These are phyloP conservation scores for Gossypium herbaceum DNA, from an alignment of 345 rosid species.

Conservation along the genomic window DNA sequence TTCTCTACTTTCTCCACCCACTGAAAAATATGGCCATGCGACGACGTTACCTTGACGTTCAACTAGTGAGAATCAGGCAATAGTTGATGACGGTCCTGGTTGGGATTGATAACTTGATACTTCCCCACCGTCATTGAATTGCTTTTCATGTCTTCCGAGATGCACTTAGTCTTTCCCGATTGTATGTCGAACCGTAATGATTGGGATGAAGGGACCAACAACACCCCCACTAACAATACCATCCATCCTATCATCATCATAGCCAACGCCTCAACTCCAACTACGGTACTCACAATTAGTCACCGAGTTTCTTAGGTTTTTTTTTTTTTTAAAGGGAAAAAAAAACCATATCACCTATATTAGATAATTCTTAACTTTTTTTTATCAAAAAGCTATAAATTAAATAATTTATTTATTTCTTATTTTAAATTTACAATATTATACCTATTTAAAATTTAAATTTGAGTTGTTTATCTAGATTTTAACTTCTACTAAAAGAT, in stretches of 20 bases:
- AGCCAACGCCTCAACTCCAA: conserved; percentile 10
- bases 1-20: conserved; percentile 53
- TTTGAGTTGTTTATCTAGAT: not conserved
- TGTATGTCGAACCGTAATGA: conserved; percentile 73
- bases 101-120: conserved; percentile 65
- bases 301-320: no score
- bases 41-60: conserved; percentile 76
- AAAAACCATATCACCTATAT: not conserved
- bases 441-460: no score
- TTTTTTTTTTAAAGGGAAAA: no score
- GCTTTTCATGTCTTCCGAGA: conserved; percentile 79
- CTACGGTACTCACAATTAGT: not conserved
- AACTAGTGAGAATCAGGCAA: conserved; percentile 62
- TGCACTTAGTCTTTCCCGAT: conserved; percentile 79
- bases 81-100: conserved; percentile 59
- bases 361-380: not conserved
- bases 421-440: not conserved
- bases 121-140: conserved; percentile 84
- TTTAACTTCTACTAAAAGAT: not conserved
- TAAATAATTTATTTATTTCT: not conserved
- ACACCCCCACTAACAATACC: conserved; percentile 15
- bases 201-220: conserved; percentile 24
- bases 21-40: conserved; percentile 65
- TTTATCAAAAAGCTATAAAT: not conserved
- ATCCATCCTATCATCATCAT: conserved; percentile 21